phyloP scores from a whole-genome alignment of 371 early-diverging fungal species.

The Mucor circinelloides region DNA sequence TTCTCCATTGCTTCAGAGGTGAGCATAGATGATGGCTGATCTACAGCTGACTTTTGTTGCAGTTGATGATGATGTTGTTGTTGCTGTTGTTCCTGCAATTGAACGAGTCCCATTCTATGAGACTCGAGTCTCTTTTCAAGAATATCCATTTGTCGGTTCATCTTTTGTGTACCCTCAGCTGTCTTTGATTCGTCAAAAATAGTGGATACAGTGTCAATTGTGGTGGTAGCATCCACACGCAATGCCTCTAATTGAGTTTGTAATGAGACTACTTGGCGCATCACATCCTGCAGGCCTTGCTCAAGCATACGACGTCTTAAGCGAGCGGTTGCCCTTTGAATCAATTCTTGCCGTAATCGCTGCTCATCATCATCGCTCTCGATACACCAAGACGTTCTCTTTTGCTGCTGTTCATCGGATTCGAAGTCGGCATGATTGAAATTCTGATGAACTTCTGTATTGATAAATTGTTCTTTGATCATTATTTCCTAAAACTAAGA shows the following conservation, averaged over 20 bases:
- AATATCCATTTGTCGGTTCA: conserved; percentile 32
- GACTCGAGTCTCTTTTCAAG: conserved; percentile 38
- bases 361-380: conserved; percentile 11
- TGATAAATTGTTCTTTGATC: not conserved
- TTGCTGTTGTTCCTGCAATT: conserved; percentile 2
- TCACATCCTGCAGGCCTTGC: conserved; percentile 32
- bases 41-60: not conserved
- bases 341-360: conserved; percentile 18
- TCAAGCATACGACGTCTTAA: conserved; percentile 22
- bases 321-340: conserved; percentile 27
- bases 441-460: not conserved
- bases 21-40: not conserved
- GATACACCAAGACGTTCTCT: conserved; percentile 18
- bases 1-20: not conserved
- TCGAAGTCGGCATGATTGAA: conserved; percentile 5
- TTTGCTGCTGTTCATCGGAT: not conserved
- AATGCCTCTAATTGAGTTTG: conserved; percentile 35
- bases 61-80: not conserved
- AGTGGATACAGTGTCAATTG: conserved; percentile 31
- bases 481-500: not conserved
- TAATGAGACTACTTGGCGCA: conserved; percentile 22
- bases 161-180: conserved; percentile 13
- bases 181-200: conserved; percentile 18
- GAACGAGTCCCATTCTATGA: conserved; percentile 12
- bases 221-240: conserved; percentile 32